A percentile compares a stretch with the other conserved stretches of the same genome.
phyloP scores from a whole-genome alignment of 2,329 filamentous ascomycete genomes.

The Dendryphion nanum region DNA sequence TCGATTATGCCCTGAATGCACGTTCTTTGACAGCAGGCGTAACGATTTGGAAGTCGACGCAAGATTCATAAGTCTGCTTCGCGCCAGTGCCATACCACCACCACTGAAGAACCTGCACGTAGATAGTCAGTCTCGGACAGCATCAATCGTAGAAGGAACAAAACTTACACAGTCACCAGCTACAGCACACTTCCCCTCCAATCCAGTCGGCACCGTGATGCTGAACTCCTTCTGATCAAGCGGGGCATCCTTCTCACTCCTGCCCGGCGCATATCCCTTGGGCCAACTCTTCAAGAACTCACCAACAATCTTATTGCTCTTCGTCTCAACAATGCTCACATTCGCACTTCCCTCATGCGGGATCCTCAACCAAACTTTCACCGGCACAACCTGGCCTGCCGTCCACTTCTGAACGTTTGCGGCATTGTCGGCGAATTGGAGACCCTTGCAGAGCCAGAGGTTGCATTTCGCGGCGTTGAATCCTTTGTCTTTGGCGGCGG shows the following conservation, averaged over 20 bases:
- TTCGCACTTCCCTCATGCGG: conserved; percentile 58
- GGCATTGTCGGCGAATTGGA: conserved; percentile 56
- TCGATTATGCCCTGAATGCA: conserved; percentile 7
- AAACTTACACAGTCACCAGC: conserved; percentile 36
- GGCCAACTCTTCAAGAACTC: conserved; percentile 51
- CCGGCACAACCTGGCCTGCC: conserved; percentile 44
- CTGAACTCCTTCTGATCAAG: conserved; percentile 47
- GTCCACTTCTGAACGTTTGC: conserved; percentile 52
- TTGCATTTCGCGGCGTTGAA: conserved; percentile 46
- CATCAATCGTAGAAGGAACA: too few species aligned
- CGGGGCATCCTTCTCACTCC: conserved; percentile 24
- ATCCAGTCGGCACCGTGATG: conserved; percentile 50
- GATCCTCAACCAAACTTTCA: conserved; percentile 48
- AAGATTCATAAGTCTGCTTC: conserved; percentile 61
- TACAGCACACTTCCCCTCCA: conserved; percentile 43
- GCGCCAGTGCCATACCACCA: conserved; percentile 51
- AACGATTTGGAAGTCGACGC: conserved; percentile 54
- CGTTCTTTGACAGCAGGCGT: conserved; percentile 9
- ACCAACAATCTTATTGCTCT: conserved; percentile 54
- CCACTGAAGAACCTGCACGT: conserved; percentile 22
- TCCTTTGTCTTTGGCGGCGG: conserved; percentile 11
- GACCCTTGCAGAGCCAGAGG: conserved; percentile 57
- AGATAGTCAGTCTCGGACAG: background rate
- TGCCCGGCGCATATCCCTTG: conserved; percentile 21
- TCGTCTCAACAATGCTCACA: conserved; percentile 59